Evolutionary conservation across 139 green algal species (phyloP).

Genomic region (Trebouxia sp.): DNA sequence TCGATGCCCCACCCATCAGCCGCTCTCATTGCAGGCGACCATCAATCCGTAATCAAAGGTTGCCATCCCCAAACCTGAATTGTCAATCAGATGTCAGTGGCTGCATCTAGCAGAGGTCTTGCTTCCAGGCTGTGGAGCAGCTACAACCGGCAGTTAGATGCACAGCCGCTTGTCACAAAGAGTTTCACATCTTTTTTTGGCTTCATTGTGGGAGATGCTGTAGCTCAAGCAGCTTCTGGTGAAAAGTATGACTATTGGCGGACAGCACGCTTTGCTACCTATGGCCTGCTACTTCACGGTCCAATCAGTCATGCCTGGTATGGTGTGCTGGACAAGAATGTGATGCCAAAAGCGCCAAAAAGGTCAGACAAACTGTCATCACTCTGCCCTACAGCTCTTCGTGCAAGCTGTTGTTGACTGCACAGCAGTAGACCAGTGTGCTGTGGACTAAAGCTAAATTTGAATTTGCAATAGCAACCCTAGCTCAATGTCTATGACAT

Average conservation of each 20-base stretch:
- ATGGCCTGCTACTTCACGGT: slow-evolving; percentile 16
- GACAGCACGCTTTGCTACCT: slow-evolving; percentile 32
- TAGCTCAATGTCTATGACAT: too few species aligned
- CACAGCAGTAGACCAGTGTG: neutral
- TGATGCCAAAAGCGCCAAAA: neutral
- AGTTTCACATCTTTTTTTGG: slow-evolving; percentile 25
- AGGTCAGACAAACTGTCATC: neutral
- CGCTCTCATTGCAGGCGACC: too few species aligned
- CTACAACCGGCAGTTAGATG: slow-evolving; percentile 25
- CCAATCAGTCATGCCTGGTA: slow-evolving; percentile 24
- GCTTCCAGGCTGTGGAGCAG: slow-evolving; percentile 2
- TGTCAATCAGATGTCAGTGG: neutral
- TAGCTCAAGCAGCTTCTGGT: slow-evolving; percentile 3
- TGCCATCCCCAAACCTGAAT: too few species aligned
- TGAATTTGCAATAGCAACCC: too few species aligned
- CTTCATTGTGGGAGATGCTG: slow-evolving; percentile 8
- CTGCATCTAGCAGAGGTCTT: neutral
- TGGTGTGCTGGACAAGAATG: slow-evolving; percentile 17
- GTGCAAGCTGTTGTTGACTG: neutral
- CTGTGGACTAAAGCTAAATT: too few species aligned
- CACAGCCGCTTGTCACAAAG: neutral
- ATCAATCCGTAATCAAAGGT: too few species aligned
- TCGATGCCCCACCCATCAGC: too few species aligned
- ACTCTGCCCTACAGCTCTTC: neutral
- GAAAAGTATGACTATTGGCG: slow-evolving; percentile 27